A percentile compares a stretch with the other conserved stretches of the same genome.
Evolutionary conservation across 768 basidiomycete species (phyloP).

Genomic region (Boletus sp.): DNA sequence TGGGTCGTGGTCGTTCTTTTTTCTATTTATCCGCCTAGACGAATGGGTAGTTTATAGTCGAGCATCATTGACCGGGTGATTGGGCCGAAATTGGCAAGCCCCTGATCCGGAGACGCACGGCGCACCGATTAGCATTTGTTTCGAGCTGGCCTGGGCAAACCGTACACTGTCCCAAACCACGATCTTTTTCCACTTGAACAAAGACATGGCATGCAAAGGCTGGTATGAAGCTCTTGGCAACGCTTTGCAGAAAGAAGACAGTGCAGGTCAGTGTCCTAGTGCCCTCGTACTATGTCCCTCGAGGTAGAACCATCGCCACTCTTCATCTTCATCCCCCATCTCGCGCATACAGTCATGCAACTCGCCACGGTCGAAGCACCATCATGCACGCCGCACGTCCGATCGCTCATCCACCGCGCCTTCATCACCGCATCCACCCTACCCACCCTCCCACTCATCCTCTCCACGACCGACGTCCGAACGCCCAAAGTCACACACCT

Average conservation of each 20-base stretch:
- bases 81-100: too few species aligned
- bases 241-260: conserved; percentile 38
- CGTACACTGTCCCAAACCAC: not conserved
- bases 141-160: not conserved
- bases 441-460: conserved; percentile 55
- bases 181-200: not conserved
- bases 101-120: too few species aligned
- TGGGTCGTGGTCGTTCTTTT: not conserved
- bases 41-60: not conserved
- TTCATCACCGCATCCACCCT: conserved; percentile 46
- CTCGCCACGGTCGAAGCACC: conserved; percentile 35
- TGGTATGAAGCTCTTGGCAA: conserved; percentile 49
- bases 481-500: conserved; percentile 66
- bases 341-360: conserved; percentile 48
- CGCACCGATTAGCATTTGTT: too few species aligned
- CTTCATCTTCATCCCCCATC: not conserved
- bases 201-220: conserved; percentile 25
- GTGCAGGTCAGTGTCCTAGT: conserved; percentile 30
- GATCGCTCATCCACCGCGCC: conserved; percentile 60
- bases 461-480: conserved; percentile 72
- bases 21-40: not conserved
- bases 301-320: not conserved
- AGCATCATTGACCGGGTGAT: not conserved
- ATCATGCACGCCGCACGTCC: conserved; percentile 51
- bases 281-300: not conserved